Percentiles rank a stretch among this genome's conserved stretches.
Evolutionary conservation across 192 early-diverging fungal genomes (phyloP).

Genomic region (Diversispora epigaea): DNA sequence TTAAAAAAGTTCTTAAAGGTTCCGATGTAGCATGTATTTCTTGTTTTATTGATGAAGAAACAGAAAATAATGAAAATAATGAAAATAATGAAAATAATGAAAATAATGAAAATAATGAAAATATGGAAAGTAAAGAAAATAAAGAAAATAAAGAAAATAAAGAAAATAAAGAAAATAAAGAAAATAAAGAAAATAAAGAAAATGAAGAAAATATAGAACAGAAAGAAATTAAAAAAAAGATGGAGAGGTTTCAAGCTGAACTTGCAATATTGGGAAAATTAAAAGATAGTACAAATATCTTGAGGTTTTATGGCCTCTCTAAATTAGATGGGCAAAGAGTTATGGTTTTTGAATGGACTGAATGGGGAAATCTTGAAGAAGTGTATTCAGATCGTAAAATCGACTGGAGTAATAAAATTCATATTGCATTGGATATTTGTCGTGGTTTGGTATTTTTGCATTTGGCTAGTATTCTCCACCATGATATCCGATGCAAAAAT

Average conservation of each 20-base stretch:
- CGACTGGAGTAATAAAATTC: not conserved
- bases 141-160: no score
- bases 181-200: no score
- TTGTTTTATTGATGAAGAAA: no score
- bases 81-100: no score
- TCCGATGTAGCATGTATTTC: no score
- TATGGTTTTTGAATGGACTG: constrained; percentile 32
- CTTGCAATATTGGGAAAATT: constrained; percentile 24
- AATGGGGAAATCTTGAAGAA: constrained; percentile 5
- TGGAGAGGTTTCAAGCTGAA: not conserved
- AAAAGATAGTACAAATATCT: not conserved
- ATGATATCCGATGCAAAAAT: constrained; percentile 27
- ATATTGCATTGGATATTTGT: constrained; percentile 19
- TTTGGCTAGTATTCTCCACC: not conserved
- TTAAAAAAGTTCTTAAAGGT: no score
- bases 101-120: no score
- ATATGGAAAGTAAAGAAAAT: no score
- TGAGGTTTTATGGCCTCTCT: constrained; percentile 27
- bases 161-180: no score
- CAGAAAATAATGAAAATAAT: no score
- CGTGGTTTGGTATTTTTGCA: constrained; percentile 20
- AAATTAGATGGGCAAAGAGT: not conserved
- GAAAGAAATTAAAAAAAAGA: no score
- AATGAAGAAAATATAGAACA: no score
- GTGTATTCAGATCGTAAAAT: not conserved